A percentile compares a stretch with the other conserved stretches of the same genome.
Conservation (phyloP, 192 early-diverging fungal genomes). For the Nowakowskiella sp. region DNA sequence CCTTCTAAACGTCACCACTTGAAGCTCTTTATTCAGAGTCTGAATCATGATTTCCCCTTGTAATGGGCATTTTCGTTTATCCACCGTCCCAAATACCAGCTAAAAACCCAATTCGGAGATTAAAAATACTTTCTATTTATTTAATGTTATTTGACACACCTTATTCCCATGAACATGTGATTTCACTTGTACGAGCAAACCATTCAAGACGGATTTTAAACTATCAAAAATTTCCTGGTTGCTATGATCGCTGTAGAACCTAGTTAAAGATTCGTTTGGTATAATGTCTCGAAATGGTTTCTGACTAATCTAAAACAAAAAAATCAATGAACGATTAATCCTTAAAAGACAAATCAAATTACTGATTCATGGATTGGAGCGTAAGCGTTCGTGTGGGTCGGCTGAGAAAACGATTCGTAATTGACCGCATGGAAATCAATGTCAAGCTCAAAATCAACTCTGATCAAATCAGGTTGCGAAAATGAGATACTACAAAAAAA, state of each 20-base stretch:
- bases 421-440: not conserved
- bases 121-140: slow-evolving; percentile 7
- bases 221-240: slow-evolving; percentile 22
- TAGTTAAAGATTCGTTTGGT: slow-evolving; percentile 28
- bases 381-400: not conserved
- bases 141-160: not conserved
- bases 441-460: not conserved
- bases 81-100: slow-evolving; percentile 57
- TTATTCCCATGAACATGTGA: not conserved
- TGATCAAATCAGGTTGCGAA: not conserved
- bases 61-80: slow-evolving; percentile 55
- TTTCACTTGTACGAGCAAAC: slow-evolving; percentile 23
- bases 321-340: too few relatives aligned
- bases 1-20: slow-evolving; percentile 54
- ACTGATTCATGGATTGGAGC: too few relatives aligned
- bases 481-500: not conserved
- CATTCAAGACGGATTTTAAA: slow-evolving; percentile 23
- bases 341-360: too few relatives aligned
- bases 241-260: slow-evolving; percentile 31
- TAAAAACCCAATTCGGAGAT: slow-evolving; percentile 29
- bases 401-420: not conserved
- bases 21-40: slow-evolving; percentile 23
- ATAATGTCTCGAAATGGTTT: slow-evolving; percentile 10
- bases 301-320: too few relatives aligned
- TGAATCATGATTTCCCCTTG: slow-evolving; percentile 53